Percentiles rank a stretch among this genome's conserved stretches.
phyloP scores from a whole-genome alignment of 768 basidiomycete species.

The Termitomyces sp. region DNA sequence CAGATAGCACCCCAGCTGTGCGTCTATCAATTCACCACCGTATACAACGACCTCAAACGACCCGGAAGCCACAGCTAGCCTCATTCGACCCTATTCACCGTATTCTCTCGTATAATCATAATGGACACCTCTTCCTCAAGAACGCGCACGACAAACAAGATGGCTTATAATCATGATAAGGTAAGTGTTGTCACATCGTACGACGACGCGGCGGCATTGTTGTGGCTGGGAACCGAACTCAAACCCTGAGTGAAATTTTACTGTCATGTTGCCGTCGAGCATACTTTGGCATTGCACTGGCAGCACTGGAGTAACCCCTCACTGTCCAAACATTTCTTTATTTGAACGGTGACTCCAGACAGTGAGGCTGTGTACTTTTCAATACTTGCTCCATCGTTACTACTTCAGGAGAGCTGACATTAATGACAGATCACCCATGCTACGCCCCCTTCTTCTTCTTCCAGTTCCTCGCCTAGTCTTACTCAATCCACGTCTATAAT shows the following conservation, averaged over 20 bases:
- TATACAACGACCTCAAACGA: background rate
- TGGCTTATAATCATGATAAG: background rate
- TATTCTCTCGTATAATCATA: background rate
- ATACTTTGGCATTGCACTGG: background rate
- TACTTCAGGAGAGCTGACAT: background rate
- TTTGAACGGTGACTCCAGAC: background rate
- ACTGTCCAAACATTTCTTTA: background rate
- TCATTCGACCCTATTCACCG: background rate
- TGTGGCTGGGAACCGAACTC: background rate
- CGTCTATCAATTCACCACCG: background rate
- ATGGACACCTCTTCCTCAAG: background rate
- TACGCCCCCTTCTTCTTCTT: slow-evolving; percentile 31
- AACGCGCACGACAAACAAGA: background rate
- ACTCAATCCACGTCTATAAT: slow-evolving; percentile 35
- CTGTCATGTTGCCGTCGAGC: background rate
- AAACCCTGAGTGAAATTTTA: background rate
- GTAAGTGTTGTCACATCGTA: background rate
- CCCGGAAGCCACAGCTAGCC: background rate
- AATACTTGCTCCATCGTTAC: background rate
- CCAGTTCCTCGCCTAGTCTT: slow-evolving; percentile 33
- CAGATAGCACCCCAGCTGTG: background rate
- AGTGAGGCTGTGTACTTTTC: background rate
- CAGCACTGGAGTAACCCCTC: background rate
- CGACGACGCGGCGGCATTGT: background rate
- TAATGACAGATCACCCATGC: slow-evolving; percentile 22